Conservation (phyloP, 2,329 filamentous ascomycete species). For the Alternaria longipes region DNA sequence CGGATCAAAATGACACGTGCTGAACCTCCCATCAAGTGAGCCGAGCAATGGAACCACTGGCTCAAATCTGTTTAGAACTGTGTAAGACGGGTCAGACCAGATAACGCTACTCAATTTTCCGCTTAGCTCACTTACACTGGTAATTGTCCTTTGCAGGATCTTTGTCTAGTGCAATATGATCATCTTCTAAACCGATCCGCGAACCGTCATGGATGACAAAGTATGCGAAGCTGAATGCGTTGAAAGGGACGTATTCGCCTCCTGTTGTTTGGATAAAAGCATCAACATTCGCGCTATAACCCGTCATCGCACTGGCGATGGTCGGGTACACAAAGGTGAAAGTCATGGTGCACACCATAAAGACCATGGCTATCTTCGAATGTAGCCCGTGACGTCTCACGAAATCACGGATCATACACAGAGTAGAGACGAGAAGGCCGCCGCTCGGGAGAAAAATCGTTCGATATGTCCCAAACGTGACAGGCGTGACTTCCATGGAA, state of each 20-base stretch:
- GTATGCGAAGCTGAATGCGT: slow-evolving; percentile 9
- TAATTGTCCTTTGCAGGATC: neutral
- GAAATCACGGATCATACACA: slow-evolving; percentile 16
- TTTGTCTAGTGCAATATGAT: slow-evolving; percentile 10
- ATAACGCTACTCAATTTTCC: neutral
- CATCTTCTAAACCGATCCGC: slow-evolving; percentile 9
- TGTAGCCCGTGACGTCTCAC: slow-evolving; percentile 15
- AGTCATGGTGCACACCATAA: slow-evolving; percentile 28
- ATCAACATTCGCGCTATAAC: slow-evolving; percentile 22
- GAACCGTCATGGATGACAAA: slow-evolving; percentile 29
- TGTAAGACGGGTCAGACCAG: neutral
- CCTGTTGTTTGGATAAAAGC: slow-evolving; percentile 17
- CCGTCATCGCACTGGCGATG: slow-evolving; percentile 32
- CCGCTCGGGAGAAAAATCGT: slow-evolving; percentile 25
- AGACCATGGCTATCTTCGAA: slow-evolving; percentile 29
- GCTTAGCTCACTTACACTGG: neutral
- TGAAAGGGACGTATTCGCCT: slow-evolving; percentile 17
- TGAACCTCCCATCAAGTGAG: neutral
- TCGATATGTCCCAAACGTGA: slow-evolving; percentile 30
- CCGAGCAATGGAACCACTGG: neutral
- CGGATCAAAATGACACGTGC: neutral
- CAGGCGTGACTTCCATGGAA: slow-evolving; percentile 28
- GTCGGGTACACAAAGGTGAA: slow-evolving; percentile 31
- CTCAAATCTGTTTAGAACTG: neutral
- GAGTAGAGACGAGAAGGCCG: slow-evolving; percentile 4